Base-by-base conservation (phyloP, 2,329 filamentous ascomycete species). In the Pseudogymnoascus sp. region DNA sequence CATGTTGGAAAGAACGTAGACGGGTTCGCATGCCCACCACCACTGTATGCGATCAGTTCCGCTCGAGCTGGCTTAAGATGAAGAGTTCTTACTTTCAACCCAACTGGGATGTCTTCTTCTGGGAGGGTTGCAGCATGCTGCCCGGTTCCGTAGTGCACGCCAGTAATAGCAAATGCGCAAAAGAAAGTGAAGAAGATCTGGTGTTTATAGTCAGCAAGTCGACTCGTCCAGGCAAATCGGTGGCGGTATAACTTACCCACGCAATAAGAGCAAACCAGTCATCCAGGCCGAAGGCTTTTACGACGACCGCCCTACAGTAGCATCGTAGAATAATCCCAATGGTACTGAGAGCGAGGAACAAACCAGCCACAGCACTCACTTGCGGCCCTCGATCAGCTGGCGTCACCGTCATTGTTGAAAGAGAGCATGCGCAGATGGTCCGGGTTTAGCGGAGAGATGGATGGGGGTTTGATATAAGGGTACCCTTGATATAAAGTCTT, bases 221-320 rank as follows among this genome's bases (percentile, higher is more conserved):
- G 9, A 14, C 9, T 36, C 6, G 7, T 11, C 12, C 11, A 19
- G 4, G 7, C 16, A 16, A n/a, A 52, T 28, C 22, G 22, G 12
- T 25, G 2, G 8, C 16, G 30, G 49, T 19, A 35, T 25, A 42
- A 67, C 71, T 63, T 70, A 82, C 80, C 71, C 80, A 70, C 2
- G 78, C 77, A 28, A 72, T 58, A 22, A 81, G 71, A 67, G 81
- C 80, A 52, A 81, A 69, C 65, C 74, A 78, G 72, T 83, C 81
- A 58, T 83, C 81, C 3, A 74, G 36, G 0, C 75, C 73, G 35
- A 79, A 69, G 30, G 73, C 76, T 60, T 76, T 78, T 39, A 79
- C 71, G 22, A 82, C 68, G 28, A 74, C 70, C 0, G 74, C 59
- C 62, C 79, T 78, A 52, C 80, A 78, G 67, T 78, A 80, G 7